Evolutionary conservation across 2,329 filamentous ascomycete species (phyloP).

Genomic region (Pyrenochaeta sp.): DNA sequence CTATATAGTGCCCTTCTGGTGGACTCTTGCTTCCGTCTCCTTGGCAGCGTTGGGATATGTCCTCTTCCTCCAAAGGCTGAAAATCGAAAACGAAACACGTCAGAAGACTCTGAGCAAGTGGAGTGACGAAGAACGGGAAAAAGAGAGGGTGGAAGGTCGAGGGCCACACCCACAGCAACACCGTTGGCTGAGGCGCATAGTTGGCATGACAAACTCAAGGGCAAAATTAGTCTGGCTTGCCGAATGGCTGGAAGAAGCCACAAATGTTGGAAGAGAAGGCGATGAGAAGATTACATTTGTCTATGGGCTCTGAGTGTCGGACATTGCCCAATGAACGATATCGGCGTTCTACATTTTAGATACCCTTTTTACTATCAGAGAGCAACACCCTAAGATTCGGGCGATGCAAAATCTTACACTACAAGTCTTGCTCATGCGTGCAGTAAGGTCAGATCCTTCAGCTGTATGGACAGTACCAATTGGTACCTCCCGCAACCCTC

Average conservation of each 20-base stretch:
- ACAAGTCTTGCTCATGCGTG: too few relatives aligned
- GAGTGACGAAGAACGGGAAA: conserved; percentile 50
- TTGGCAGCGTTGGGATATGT: conserved; percentile 52
- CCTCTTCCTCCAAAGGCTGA: conserved; percentile 47
- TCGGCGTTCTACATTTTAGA: too few relatives aligned
- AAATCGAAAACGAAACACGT: conserved; percentile 49
- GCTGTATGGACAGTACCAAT: too few relatives aligned
- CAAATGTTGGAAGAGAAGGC: conserved; percentile 46
- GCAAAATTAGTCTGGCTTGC: conserved; percentile 26
- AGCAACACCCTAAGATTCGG: too few relatives aligned
- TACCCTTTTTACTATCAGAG: too few relatives aligned
- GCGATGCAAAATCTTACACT: too few relatives aligned
- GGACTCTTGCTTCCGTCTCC: conserved; percentile 50
- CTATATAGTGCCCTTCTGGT: conserved; percentile 54
- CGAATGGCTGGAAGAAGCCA: conserved; percentile 45
- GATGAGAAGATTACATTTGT: conserved; percentile 58
- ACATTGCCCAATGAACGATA: too few relatives aligned
- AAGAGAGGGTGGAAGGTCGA: conserved; percentile 35
- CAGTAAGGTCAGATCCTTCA: too few relatives aligned
- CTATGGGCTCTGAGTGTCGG: conserved; percentile 50
- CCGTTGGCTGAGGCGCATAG: conserved; percentile 18
- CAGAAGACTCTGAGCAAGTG: conserved; percentile 40
- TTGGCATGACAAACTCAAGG: conserved; percentile 10
- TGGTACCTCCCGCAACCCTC: too few relatives aligned
- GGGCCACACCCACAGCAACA: conserved; percentile 41